phyloP scores from a whole-genome alignment of 495 filamentous ascomycete species.

The Podospora sp. region DNA sequence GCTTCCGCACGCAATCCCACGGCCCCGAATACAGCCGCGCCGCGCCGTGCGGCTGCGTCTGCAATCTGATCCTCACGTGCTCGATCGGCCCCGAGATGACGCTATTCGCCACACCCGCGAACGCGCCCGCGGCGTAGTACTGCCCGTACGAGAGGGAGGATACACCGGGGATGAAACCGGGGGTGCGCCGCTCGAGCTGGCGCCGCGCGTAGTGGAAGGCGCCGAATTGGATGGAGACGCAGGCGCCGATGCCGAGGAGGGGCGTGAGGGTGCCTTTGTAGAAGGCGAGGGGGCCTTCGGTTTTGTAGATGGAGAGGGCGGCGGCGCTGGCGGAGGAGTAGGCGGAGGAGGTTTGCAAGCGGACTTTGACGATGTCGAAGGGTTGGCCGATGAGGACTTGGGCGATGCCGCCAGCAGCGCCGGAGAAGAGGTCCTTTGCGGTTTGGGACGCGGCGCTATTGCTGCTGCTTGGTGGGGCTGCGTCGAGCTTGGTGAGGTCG shows the following conservation, averaged over 20 bases:
- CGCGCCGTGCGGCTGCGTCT: conserved; percentile 91
- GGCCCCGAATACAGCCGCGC: conserved; percentile 78
- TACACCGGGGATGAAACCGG: conserved; percentile 18
- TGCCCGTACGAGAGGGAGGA: conserved; percentile 68
- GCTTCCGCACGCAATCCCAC: conserved; percentile 84
- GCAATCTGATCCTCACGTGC: conserved; percentile 95
- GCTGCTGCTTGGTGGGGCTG: conserved; percentile 24
- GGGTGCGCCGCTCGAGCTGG: conserved; percentile 70
- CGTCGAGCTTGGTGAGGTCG: conserved; percentile 37
- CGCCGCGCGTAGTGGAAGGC: conserved; percentile 93
- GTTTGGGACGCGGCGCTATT: conserved; percentile 51
- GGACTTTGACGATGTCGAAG: conserved; percentile 98
- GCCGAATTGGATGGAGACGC: conserved; percentile 96
- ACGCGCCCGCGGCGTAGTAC: conserved; percentile 89
- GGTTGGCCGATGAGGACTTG: conserved; percentile 96
- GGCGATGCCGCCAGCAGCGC: conserved; percentile 87
- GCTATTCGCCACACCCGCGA: conserved; percentile 89
- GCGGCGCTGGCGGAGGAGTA: conserved; percentile 80
- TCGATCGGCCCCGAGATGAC: conserved; percentile 91
- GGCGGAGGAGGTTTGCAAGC: conserved; percentile 82
- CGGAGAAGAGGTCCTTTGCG: conserved; percentile 90
- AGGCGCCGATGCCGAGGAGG: conserved; percentile 93
- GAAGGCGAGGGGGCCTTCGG: conserved; percentile 89
- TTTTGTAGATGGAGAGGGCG: conserved; percentile 79
- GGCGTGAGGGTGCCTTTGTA: conserved; percentile 99